phyloP scores from a whole-genome alignment of 2,329 filamentous ascomycete genomes.

The Fusarium temperatum region DNA sequence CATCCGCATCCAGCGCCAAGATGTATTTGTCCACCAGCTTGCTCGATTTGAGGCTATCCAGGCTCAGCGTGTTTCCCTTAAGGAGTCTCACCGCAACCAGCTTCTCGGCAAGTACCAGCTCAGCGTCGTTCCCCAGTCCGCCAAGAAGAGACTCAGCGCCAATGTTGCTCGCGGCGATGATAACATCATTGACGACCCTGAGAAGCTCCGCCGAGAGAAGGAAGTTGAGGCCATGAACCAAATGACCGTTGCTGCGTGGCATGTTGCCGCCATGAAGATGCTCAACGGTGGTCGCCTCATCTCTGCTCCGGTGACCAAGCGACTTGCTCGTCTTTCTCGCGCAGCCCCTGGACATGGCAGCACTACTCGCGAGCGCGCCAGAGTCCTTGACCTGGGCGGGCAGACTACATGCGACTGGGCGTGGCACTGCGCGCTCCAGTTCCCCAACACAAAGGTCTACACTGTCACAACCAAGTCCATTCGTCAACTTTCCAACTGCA shows the following conservation, averaged over 20 bases:
- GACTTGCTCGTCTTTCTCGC: conserved; percentile 64
- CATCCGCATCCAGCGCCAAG: conserved; percentile 70
- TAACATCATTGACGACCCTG: conserved; percentile 68
- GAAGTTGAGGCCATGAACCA: conserved; percentile 83
- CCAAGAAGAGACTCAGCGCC: conserved; percentile 75
- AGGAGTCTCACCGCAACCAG: conserved; percentile 78
- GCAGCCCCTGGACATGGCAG: conserved; percentile 56
- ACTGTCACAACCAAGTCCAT: conserved; percentile 82
- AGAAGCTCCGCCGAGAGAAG: conserved; percentile 73
- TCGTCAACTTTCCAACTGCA: conserved; percentile 75
- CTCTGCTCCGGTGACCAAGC: conserved; percentile 70
- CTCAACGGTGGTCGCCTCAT: conserved; percentile 73
- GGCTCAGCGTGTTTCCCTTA: conserved; percentile 78
- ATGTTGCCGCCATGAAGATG: conserved; percentile 67
- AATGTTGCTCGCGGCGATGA: conserved; percentile 80
- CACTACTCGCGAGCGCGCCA: conserved; percentile 61
- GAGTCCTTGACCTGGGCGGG: conserved; percentile 88
- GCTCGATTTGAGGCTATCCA: conserved; percentile 90
- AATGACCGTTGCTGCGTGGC: conserved; percentile 68
- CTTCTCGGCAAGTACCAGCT: conserved; percentile 88
- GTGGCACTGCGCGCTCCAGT: conserved; percentile 89
- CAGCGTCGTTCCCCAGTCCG: conserved; percentile 72
- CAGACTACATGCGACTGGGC: conserved; percentile 91
- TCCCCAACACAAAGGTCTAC: conserved; percentile 85
- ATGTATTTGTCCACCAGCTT: conserved; percentile 86